Evolutionary conservation across 257 asterid genomes (phyloP).

Genomic region (Solanum rostratum): DNA sequence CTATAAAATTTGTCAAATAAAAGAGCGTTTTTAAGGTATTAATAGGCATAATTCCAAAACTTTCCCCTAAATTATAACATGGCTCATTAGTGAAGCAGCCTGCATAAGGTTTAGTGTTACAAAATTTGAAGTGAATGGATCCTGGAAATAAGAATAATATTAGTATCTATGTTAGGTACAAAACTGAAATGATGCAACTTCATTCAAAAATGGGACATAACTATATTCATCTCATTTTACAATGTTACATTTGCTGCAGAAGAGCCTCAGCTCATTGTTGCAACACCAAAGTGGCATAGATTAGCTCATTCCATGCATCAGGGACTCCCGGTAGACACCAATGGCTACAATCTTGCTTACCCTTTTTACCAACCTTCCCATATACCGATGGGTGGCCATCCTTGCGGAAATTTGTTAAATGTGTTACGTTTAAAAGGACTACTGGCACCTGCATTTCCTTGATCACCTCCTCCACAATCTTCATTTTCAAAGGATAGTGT

Average conservation of each 20-base stretch:
- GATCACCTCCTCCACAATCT: slow-evolving; percentile 53
- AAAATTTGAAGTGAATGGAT: background rate
- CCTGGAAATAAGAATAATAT: background rate
- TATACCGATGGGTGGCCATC: slow-evolving; percentile 93
- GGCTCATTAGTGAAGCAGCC: background rate
- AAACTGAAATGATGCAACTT: background rate
- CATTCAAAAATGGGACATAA: background rate
- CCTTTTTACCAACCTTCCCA: slow-evolving; percentile 58
- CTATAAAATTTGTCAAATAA: too few species aligned
- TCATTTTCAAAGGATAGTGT: slow-evolving; percentile 82
- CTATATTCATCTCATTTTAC: background rate
- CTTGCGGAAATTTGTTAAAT: slow-evolving; percentile 73
- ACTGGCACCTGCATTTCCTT: slow-evolving; percentile 45
- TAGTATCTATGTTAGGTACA: background rate
- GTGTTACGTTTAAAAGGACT: slow-evolving; percentile 60
- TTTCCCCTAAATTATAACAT: too few species aligned
- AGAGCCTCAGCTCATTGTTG: slow-evolving; percentile 9
- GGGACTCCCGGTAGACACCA: slow-evolving; percentile 99
- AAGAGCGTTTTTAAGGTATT: background rate
- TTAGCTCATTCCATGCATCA: slow-evolving; percentile 94
- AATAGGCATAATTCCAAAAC: too few species aligned
- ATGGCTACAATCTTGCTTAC: slow-evolving; percentile 93
- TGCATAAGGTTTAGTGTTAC: background rate
- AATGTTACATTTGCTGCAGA: background rate
- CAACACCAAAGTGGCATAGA: slow-evolving; percentile 55